Evolutionary conservation across 1,139 yeast species (phyloP).

Genomic region (Protomyces inundatus): DNA sequence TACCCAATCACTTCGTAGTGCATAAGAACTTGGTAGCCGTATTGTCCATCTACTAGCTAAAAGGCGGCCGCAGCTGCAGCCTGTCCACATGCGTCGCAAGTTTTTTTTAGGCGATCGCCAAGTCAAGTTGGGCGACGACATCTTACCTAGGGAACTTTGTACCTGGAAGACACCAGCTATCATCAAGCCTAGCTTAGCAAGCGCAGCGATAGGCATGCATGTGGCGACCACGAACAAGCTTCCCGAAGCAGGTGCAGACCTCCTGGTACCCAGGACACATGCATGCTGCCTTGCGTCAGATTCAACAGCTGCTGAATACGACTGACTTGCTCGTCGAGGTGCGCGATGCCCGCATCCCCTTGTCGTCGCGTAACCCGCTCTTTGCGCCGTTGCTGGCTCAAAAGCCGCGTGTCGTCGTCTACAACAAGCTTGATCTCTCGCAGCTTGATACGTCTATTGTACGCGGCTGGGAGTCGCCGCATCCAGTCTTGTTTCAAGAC

Average conservation of each 20-base stretch:
- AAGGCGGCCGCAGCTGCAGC: too few relatives aligned
- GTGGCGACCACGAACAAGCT: constrained; percentile 38
- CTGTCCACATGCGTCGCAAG: too few relatives aligned
- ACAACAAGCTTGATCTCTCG: constrained; percentile 58
- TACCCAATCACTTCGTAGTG: too few relatives aligned
- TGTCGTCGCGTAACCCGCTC: constrained; percentile 75
- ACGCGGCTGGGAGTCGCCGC: constrained; percentile 6
- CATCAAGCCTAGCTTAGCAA: too few relatives aligned
- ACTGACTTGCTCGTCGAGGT: constrained; percentile 77
- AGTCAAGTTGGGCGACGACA: too few relatives aligned
- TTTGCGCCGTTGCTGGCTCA: constrained; percentile 61
- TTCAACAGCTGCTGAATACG: constrained; percentile 70
- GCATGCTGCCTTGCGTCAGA: constrained; percentile 64
- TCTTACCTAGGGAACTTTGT: too few relatives aligned
- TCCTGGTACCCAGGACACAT: constrained; percentile 93
- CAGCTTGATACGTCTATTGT: constrained; percentile 4
- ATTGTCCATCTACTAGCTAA: too few relatives aligned
- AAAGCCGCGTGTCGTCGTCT: constrained; percentile 57
- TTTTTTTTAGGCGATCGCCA: too few relatives aligned
- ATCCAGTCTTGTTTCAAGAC: constrained; percentile 11
- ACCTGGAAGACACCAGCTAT: too few relatives aligned
- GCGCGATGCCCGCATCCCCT: constrained; percentile 83
- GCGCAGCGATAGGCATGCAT: neutral
- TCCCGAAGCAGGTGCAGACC: constrained; percentile 66
- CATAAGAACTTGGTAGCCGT: too few relatives aligned